Percentiles rank a stretch among this genome's conserved stretches.
These are phyloP conservation scores for Cutaneotrichosporon mucoides DNA, from an alignment of 1,284 basidiomycete genomes.

Conservation along the genomic window DNA sequence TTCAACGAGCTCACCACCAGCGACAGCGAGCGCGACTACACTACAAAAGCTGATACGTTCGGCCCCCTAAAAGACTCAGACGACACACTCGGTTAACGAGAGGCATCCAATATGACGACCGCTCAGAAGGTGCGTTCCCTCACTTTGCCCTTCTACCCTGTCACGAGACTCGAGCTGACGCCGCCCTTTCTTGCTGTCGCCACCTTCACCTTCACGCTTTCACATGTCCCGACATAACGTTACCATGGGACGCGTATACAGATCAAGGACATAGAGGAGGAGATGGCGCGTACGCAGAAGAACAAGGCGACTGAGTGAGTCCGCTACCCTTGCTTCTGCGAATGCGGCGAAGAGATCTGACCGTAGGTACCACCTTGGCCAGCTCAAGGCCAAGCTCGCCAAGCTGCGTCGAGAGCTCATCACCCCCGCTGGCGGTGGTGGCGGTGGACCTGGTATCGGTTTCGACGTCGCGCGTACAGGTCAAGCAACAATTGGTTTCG, in stretches of 20 bases:
- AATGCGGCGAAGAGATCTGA: neutral
- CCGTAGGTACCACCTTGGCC: slow-evolving; percentile 82
- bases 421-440: slow-evolving; percentile 66
- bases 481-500: slow-evolving; percentile 91
- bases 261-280: slow-evolving; percentile 51
- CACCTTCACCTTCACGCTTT: neutral
- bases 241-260: slow-evolving; percentile 7
- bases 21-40: neutral
- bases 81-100: neutral
- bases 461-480: slow-evolving; percentile 98
- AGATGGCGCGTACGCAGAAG: slow-evolving; percentile 62
- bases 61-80: neutral
- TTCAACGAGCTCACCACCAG: neutral
- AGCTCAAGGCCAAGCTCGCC: slow-evolving; percentile 94
- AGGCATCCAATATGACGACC: slow-evolving; percentile 42
- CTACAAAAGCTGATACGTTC: neutral
- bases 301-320: slow-evolving; percentile 68
- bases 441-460: slow-evolving; percentile 80
- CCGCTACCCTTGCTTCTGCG: slow-evolving; percentile 11
- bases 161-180: neutral
- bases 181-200: neutral
- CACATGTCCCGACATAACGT: neutral
- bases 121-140: slow-evolving; percentile 43
- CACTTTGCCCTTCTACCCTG: neutral
- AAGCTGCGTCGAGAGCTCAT: slow-evolving; percentile 95